phyloP scores from a whole-genome alignment of 371 early-diverging fungal species.

The Mortierella sp. region DNA sequence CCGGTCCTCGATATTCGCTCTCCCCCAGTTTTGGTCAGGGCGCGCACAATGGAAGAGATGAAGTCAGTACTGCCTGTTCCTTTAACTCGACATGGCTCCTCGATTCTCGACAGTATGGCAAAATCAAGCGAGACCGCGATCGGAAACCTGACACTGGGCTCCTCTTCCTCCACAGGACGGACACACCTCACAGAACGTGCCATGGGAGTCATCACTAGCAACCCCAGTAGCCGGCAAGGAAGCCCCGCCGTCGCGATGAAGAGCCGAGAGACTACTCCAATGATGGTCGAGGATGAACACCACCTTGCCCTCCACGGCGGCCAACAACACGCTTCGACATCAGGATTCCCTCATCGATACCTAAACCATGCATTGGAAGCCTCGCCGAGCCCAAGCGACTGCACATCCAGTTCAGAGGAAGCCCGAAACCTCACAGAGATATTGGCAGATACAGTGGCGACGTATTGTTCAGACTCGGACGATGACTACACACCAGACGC shows the following conservation, averaged over 20 bases:
- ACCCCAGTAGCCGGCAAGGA: slow-evolving; percentile 35
- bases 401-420: slow-evolving; percentile 15
- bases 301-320: background rate
- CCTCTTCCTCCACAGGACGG: background rate
- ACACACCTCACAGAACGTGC: slow-evolving; percentile 28
- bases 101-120: slow-evolving; percentile 16
- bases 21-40: slow-evolving; percentile 12
- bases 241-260: slow-evolving; percentile 26
- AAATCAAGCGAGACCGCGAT: slow-evolving; percentile 34
- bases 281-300: slow-evolving; percentile 23
- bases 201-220: slow-evolving; percentile 51
- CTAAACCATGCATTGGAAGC: background rate
- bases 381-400: slow-evolving; percentile 16
- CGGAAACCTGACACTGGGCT: slow-evolving; percentile 38
- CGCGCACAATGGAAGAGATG: slow-evolving; percentile 44
- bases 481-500: slow-evolving; percentile 52
- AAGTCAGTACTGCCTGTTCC: slow-evolving; percentile 1
- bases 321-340: background rate
- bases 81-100: slow-evolving; percentile 7
- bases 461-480: slow-evolving; percentile 58
- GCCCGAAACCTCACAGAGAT: slow-evolving; percentile 3
- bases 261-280: slow-evolving; percentile 25
- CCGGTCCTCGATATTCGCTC: slow-evolving; percentile 1
- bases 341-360: background rate
- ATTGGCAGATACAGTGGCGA: slow-evolving; percentile 3